Conservation (phyloP, 2,329 filamentous ascomycete genomes). For the Claviceps capensis region DNA sequence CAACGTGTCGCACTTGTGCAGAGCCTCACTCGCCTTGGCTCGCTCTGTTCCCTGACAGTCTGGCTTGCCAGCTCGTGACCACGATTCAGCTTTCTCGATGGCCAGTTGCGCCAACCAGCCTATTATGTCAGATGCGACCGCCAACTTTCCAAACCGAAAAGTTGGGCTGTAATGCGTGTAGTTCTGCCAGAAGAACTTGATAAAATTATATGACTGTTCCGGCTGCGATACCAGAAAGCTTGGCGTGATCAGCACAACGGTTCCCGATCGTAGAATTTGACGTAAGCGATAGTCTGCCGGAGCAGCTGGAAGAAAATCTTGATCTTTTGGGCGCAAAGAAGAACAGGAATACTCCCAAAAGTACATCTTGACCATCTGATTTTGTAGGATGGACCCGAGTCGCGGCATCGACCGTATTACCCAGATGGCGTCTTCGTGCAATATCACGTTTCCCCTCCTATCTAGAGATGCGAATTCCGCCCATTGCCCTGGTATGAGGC, state of each 20-base stretch:
- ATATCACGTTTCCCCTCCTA: constrained; percentile 22
- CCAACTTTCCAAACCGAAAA: constrained; percentile 13
- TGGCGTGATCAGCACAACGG: constrained; percentile 25
- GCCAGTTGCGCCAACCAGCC: constrained; percentile 18
- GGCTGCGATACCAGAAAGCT: constrained; percentile 28
- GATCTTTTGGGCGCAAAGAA: constrained; percentile 1
- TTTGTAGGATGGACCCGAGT: constrained; percentile 20
- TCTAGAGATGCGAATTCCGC: constrained; percentile 23
- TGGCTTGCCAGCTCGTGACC: not conserved
- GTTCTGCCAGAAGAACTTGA: constrained; percentile 22
- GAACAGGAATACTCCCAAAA: constrained; percentile 25
- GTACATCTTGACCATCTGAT: constrained; percentile 12
- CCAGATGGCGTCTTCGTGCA: constrained; percentile 30
- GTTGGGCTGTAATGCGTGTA: constrained; percentile 7
- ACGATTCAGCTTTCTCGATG: constrained; percentile 9
- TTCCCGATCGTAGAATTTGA: constrained; percentile 18
- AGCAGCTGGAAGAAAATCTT: not conserved
- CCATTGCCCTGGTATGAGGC: constrained; percentile 32
- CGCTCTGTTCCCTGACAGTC: not conserved
- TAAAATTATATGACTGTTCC: constrained; percentile 17
- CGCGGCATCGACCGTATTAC: constrained; percentile 26
- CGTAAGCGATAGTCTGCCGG: constrained; percentile 14
- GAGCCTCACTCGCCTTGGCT: constrained; percentile 8
- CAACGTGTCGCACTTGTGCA: constrained; percentile 12
- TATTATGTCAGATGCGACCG: constrained; percentile 16